These are phyloP conservation scores for Phytomonas francai DNA, from an alignment of 208 protist species.

Conservation along the genomic window DNA sequence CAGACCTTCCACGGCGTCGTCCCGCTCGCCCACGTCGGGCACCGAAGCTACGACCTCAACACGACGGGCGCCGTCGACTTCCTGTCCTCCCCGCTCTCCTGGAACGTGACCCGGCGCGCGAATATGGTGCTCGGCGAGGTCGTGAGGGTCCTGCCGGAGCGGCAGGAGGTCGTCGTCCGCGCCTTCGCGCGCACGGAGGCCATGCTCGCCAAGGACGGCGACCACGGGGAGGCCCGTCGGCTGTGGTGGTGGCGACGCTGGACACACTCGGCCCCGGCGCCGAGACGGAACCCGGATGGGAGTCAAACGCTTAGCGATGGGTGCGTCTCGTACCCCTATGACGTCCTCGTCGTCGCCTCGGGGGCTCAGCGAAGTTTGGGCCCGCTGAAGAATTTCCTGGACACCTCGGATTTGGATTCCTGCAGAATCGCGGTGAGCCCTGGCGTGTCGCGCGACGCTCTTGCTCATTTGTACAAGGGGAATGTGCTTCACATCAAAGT, in stretches of 20 bases:
- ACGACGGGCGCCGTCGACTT: conserved; percentile 61
- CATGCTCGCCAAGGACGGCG: conserved; percentile 12
- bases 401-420: conserved; percentile 34
- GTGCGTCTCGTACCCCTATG: conserved; percentile 48
- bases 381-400: conserved; percentile 21
- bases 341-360: conserved; percentile 70
- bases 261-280: background rate
- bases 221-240: background rate
- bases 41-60: conserved; percentile 85
- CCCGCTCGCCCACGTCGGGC: conserved; percentile 69
- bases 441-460: conserved; percentile 63
- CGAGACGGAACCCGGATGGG: conserved; percentile 14
- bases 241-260: conserved; percentile 11
- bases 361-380: conserved; percentile 54
- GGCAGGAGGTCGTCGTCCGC: conserved; percentile 44
- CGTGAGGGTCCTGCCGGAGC: conserved; percentile 31
- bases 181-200: conserved; percentile 15
- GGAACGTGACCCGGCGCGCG: conserved; percentile 76
- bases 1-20: conserved; percentile 56
- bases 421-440: conserved; percentile 75
- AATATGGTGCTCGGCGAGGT: conserved; percentile 58
- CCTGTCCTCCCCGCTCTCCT: conserved; percentile 56
- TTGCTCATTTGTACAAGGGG: conserved; percentile 50
- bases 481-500: conserved; percentile 78
- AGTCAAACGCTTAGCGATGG: conserved; percentile 21